phyloP scores from a whole-genome alignment of 106 monocot genomes.

The Alisma plantagoaquatica region DNA sequence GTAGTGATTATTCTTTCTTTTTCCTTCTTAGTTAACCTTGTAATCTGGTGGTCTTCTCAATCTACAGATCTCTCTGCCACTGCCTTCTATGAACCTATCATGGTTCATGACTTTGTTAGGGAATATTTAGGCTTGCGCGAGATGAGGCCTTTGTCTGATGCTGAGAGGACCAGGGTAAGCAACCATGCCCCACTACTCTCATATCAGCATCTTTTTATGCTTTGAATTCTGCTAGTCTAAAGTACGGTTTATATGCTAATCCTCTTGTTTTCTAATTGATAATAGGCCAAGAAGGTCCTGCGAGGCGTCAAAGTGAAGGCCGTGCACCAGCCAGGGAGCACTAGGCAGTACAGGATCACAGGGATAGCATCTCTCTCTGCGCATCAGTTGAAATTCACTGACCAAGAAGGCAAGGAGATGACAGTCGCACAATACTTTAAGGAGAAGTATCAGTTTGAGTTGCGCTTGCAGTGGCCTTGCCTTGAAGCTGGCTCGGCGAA shows the following conservation, averaged over 20 bases:
- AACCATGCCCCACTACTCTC: not conserved
- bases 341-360: not conserved
- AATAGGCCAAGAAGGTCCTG: slow-evolving; percentile 11
- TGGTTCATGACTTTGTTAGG: slow-evolving; percentile 2
- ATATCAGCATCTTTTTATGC: not conserved
- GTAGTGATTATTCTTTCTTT: no score
- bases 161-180: not conserved
- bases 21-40: no score
- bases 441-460: slow-evolving; percentile 12
- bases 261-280: not conserved
- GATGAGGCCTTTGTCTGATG: no score
- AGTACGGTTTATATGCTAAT: not conserved
- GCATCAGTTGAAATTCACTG: slow-evolving; percentile 1
- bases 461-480: slow-evolving; percentile 19
- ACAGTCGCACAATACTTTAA: slow-evolving; percentile 22
- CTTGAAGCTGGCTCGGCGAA: slow-evolving; percentile 19
- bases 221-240: not conserved
- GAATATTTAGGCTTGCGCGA: not conserved
- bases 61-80: slow-evolving; percentile 5
- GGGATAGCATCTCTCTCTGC: not conserved
- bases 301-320: slow-evolving; percentile 7
- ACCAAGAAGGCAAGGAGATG: not conserved
- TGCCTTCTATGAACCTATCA: not conserved
- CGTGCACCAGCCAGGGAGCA: not conserved
- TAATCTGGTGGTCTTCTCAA: no score